Percentiles rank a stretch among this genome's conserved stretches.
phyloP scores from a whole-genome alignment of 192 early-diverging fungal genomes.

The Gigaspora rosea region DNA sequence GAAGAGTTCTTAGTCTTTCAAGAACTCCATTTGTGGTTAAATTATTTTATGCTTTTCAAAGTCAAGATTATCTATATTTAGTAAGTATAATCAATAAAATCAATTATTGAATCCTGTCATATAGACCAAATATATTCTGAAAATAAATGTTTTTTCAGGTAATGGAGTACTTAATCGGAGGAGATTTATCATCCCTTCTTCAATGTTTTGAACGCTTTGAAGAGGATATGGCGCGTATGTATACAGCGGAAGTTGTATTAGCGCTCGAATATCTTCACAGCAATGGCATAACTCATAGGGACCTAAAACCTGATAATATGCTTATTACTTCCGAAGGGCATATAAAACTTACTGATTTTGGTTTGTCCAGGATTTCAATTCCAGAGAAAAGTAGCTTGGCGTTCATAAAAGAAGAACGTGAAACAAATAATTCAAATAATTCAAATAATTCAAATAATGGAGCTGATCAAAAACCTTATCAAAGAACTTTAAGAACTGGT shows the following conservation, averaged over 20 bases:
- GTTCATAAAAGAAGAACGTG: conserved; percentile 35
- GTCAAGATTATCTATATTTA: conserved; percentile 82
- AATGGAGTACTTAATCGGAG: conserved; percentile 92
- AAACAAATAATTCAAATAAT: neutral
- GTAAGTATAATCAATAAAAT: conserved; percentile 42
- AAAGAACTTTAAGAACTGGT: neutral
- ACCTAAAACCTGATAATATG: conserved; percentile 83
- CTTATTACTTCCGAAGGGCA: conserved; percentile 86
- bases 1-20: conserved; percentile 78
- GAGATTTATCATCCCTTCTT: conserved; percentile 78
- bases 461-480: conserved; percentile 34
- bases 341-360: conserved; percentile 95
- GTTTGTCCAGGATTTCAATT: conserved; percentile 80
- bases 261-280: conserved; percentile 90
- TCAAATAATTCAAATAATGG: neutral
- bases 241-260: conserved; percentile 85
- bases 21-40: conserved; percentile 87
- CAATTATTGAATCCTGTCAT: neutral
- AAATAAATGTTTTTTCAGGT: conserved; percentile 28
- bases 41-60: conserved; percentile 92
- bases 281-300: conserved; percentile 89
- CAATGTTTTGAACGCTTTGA: conserved; percentile 77
- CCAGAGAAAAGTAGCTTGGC: conserved; percentile 49
- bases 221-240: conserved; percentile 81
- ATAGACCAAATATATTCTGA: conserved; percentile 18